These are phyloP conservation scores for Ricinus communis DNA, from an alignment of 345 rosid genomes.

Conservation along the genomic window DNA sequence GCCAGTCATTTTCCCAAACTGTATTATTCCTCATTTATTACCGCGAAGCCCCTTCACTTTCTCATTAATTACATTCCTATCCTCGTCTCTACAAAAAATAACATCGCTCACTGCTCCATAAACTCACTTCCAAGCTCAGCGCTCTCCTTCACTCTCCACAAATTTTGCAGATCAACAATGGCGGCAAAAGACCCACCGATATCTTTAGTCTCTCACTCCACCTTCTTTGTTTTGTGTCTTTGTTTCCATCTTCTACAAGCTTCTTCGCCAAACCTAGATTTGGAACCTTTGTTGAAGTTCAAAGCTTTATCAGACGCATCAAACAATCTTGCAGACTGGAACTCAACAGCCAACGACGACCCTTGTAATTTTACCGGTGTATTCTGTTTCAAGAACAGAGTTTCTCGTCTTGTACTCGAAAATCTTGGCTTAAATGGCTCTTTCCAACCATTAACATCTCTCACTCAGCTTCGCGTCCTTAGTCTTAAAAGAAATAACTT, in stretches of 20 bases:
- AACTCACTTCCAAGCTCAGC: slow-evolving; percentile 16
- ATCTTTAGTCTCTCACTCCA: slow-evolving; percentile 12
- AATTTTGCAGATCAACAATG: slow-evolving; percentile 41
- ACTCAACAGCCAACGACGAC: slow-evolving; percentile 38
- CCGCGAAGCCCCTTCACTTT: slow-evolving; percentile 24
- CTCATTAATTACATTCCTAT: slow-evolving; percentile 20
- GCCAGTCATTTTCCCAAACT: background rate
- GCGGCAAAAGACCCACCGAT: slow-evolving; percentile 28
- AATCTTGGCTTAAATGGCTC: slow-evolving; percentile 57
- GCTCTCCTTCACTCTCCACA: slow-evolving; percentile 7
- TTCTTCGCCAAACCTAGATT: slow-evolving; percentile 42
- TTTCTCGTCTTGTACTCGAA: slow-evolving; percentile 72
- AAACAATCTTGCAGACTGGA: slow-evolving; percentile 62
- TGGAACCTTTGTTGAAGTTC: slow-evolving; percentile 49
- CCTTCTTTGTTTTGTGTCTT: slow-evolving; percentile 16
- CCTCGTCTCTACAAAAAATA: background rate
- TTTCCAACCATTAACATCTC: slow-evolving; percentile 42
- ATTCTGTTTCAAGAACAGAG: slow-evolving; percentile 54
- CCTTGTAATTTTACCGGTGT: slow-evolving; percentile 73
- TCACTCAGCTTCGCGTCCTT: slow-evolving; percentile 75
- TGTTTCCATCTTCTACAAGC: slow-evolving; percentile 22
- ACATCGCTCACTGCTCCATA: slow-evolving; percentile 17
- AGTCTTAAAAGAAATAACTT: slow-evolving; percentile 69
- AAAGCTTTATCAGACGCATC: slow-evolving; percentile 53
- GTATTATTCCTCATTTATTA: slow-evolving; percentile 8